These are phyloP conservation scores for Salvia miltiorrhiza DNA, from an alignment of 257 asterid species.

Conservation along the genomic window DNA sequence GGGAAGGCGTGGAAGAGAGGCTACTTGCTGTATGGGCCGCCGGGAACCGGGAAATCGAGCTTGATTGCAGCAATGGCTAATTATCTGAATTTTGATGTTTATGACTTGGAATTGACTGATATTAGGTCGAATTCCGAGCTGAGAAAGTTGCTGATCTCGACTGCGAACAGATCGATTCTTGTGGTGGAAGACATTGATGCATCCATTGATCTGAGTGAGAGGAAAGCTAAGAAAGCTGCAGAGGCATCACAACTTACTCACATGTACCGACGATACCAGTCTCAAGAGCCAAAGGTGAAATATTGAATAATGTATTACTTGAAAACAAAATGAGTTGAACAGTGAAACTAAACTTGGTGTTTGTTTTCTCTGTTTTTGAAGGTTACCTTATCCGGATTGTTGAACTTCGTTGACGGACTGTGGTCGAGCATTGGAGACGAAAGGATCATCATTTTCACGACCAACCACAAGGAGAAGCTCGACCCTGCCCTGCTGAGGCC, in stretches of 20 bases:
- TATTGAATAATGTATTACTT: background rate
- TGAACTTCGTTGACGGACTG: constrained; percentile 61
- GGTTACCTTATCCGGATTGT: constrained; percentile 63
- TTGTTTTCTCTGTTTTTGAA: constrained; percentile 2
- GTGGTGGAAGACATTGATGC: constrained; percentile 81
- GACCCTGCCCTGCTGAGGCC: constrained; percentile 57
- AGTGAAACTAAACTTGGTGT: background rate
- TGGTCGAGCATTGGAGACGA: constrained; percentile 75
- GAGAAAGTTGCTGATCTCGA: constrained; percentile 41
- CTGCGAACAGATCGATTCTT: constrained; percentile 54
- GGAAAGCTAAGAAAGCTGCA: constrained; percentile 19
- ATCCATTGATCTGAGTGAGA: constrained; percentile 37
- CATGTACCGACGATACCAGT: background rate
- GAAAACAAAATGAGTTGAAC: too few species aligned
- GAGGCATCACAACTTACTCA: background rate
- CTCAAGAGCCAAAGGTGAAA: constrained; percentile 24
- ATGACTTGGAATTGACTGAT: constrained; percentile 61
- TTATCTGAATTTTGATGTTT: constrained; percentile 55
- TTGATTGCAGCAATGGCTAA: constrained; percentile 81
- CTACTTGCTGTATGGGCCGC: constrained; percentile 69
- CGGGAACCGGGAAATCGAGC: constrained; percentile 85
- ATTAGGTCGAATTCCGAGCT: constrained; percentile 40
- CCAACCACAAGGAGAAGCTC: constrained; percentile 52
- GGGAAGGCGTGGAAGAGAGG: constrained; percentile 90
- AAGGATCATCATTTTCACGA: constrained; percentile 52